Base-by-base conservation (phyloP, 371 early-diverging fungal species). In the Apophysomyces elegans region DNA sequence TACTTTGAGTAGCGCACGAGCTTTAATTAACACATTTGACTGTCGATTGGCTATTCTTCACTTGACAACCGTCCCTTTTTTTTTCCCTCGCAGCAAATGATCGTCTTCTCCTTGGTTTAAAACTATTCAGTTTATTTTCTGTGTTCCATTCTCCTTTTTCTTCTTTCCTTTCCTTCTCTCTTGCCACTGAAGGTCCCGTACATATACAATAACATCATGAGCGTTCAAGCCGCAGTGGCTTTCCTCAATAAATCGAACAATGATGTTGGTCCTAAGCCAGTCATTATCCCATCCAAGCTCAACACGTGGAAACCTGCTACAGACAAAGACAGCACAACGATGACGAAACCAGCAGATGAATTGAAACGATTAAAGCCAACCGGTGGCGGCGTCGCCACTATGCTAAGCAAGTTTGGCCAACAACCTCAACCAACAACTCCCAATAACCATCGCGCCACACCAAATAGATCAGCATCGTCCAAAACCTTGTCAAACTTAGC, bases 191-290 rank as follows among this genome's bases (percentile, higher is more conserved):
- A 36, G 32, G 37, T 43, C 26, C 50, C 45, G 46, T 45, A 54
- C 12, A 37, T 16, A 50, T 2, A 50, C 21, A n/a, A 16, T 47
- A 59, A 18, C 37, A 62, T 47, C 37, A 77, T 80, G 81, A 76
- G 81, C 39, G 78, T 78, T 38, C 76, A 77, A 64, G 75, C 76
- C 46, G 71, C 76, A 26, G 75, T 78, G 35, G 78, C 78, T 63
- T 74, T 72, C 56, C 65, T 80, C 11, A 80, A 77, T 59, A 71
- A 74, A 59, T 61, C 72, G 12, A 45, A 58, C 37, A 61, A 37
- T 37, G 54, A 60, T 44, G 41, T 59, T 43, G 9, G 56, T 6
- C 63, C 61, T 26, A 66, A 41, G n/a, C 14, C 65, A 16, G 44
- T 56, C 13, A 45, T 46, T 7, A 62, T 7, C 60, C 45, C 39